A percentile compares a stretch with the other conserved stretches of the same genome.
phyloP scores from a whole-genome alignment of 2,329 filamentous ascomycete genomes.

The Fusarium mundagurra region DNA sequence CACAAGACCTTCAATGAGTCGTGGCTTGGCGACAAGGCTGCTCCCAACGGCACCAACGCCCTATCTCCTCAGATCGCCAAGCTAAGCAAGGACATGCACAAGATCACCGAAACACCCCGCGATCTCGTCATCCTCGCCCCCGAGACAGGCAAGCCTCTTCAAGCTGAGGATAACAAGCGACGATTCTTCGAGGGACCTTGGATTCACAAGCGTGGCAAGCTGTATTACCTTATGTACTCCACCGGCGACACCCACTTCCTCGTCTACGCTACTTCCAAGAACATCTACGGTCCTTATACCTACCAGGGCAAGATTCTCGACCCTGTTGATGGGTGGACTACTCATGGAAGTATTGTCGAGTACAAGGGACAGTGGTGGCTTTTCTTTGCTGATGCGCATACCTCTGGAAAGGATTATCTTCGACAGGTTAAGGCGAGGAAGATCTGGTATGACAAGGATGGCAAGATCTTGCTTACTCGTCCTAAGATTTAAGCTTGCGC shows the following conservation, averaged over 20 bases:
- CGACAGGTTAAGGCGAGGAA: conserved; percentile 21
- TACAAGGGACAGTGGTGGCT: conserved; percentile 18
- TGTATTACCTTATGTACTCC: conserved; percentile 20
- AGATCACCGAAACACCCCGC: conserved; percentile 8
- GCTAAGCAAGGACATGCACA: conserved; percentile 20
- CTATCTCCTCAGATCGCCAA: conserved; percentile 15
- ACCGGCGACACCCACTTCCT: conserved; percentile 9
- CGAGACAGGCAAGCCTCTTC: conserved; percentile 10
- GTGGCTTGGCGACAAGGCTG: background rate
- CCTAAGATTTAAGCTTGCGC: background rate
- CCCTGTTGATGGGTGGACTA: conserved; percentile 16
- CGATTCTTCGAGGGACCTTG: conserved; percentile 11
- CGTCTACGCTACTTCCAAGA: conserved; percentile 16
- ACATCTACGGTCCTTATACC: conserved; percentile 9
- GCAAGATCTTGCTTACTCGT: conserved; percentile 3
- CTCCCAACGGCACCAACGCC: conserved; percentile 3
- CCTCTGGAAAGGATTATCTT: conserved; percentile 4
- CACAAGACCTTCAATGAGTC: conserved; percentile 11
- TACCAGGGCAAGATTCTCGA: conserved; percentile 12
- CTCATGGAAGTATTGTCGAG: conserved; percentile 17
- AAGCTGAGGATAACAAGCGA: conserved; percentile 1
- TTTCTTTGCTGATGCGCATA: conserved; percentile 15
- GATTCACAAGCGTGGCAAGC: conserved; percentile 11
- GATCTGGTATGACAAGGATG: conserved; percentile 17
- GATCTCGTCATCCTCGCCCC: conserved; percentile 12